Conservation (phyloP, 805 yeast genomes). For the Ogataea minuta region DNA sequence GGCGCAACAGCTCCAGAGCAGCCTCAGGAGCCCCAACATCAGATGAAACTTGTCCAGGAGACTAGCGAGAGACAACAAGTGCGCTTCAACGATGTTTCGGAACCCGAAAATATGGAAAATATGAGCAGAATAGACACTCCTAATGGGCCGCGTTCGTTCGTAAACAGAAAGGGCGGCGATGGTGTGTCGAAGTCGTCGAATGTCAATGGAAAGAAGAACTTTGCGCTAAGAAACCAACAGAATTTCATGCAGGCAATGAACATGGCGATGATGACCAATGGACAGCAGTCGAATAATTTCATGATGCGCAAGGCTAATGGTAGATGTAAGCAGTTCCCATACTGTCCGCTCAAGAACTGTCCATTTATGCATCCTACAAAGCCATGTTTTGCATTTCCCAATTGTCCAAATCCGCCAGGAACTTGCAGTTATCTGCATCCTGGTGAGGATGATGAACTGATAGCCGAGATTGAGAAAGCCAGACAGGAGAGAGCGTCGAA, state of each 20-base stretch:
- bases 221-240: slow-evolving; percentile 39
- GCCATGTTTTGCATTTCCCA: slow-evolving; percentile 69
- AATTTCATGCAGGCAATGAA: slow-evolving; percentile 43
- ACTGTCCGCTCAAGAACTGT: slow-evolving; percentile 66
- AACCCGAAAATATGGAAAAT: slow-evolving; percentile 20
- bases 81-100: slow-evolving; percentile 28
- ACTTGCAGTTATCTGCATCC: slow-evolving; percentile 84
- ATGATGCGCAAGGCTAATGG: slow-evolving; percentile 52
- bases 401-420: slow-evolving; percentile 76
- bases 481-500: slow-evolving; percentile 34
- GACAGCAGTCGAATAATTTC: slow-evolving; percentile 32
- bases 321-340: slow-evolving; percentile 70
- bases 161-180: slow-evolving; percentile 14
- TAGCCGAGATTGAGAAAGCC: slow-evolving; percentile 64
- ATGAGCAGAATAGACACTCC: slow-evolving; percentile 19
- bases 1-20: slow-evolving; percentile 13
- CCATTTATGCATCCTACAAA: slow-evolving; percentile 78
- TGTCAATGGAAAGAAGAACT: slow-evolving; percentile 21
- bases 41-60: slow-evolving; percentile 22
- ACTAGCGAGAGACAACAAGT: slow-evolving; percentile 28
- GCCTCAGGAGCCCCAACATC: slow-evolving; percentile 19
- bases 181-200: slow-evolving; percentile 19
- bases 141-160: slow-evolving; percentile 25
- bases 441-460: slow-evolving; percentile 74
- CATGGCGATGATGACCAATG: slow-evolving; percentile 30